Evolutionary conservation across 495 filamentous ascomycete genomes (phyloP).

Genomic region (Cercophora newfieldiana): DNA sequence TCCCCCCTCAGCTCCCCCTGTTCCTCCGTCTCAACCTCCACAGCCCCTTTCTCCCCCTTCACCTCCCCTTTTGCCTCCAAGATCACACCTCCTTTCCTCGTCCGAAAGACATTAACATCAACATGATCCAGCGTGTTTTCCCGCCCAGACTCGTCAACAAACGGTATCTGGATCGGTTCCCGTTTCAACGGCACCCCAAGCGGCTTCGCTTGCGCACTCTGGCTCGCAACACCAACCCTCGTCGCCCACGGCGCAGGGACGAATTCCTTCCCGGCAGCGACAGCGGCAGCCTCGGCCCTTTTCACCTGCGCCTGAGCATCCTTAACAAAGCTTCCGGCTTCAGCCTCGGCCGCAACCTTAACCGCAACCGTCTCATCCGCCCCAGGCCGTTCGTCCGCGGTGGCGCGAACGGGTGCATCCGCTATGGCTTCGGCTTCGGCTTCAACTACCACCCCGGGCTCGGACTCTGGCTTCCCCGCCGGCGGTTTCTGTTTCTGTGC

Average conservation of each 20-base stretch:
- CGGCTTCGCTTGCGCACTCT: not conserved
- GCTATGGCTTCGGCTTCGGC: not conserved
- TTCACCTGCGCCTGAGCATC: not conserved
- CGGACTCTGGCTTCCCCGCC: not conserved
- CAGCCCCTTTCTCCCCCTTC: not conserved
- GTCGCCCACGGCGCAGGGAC: conserved; percentile 28
- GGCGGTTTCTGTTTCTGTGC: not conserved
- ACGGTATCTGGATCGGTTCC: conserved; percentile 3
- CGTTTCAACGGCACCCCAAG: not conserved
- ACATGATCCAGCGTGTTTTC: conserved; percentile 11
- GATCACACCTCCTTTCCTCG: conserved; percentile 35
- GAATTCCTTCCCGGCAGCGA: conserved; percentile 3
- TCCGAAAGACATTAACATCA: conserved; percentile 43
- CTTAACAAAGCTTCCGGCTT: not conserved
- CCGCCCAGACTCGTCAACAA: conserved; percentile 2
- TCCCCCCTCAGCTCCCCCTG: conserved; percentile 16
- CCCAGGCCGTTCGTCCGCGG: not conserved
- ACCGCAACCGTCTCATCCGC: not conserved
- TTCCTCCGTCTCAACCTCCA: conserved; percentile 17
- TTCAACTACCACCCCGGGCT: not conserved
- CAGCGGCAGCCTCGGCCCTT: not conserved
- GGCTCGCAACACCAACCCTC: not conserved
- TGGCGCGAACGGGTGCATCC: not conserved
- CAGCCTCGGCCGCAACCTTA: not conserved
- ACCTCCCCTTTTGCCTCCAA: conserved; percentile 29